A percentile compares a stretch with the other conserved stretches of the same genome.
phyloP scores from a whole-genome alignment of 495 filamentous ascomycete genomes.

The Daldinia caldariorum region DNA sequence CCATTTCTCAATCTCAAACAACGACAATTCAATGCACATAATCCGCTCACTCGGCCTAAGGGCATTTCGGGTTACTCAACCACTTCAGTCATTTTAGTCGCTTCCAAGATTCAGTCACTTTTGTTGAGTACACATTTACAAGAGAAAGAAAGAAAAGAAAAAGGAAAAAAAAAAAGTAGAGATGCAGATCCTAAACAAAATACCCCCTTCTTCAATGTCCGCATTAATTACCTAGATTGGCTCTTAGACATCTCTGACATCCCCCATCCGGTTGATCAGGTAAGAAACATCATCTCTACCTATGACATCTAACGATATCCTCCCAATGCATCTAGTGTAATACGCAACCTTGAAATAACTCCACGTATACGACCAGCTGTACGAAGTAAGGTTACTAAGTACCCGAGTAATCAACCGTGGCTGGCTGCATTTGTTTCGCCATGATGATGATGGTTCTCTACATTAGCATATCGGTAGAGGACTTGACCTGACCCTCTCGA shows the following conservation, averaged over 20 bases:
- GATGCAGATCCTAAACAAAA: slow-evolving; percentile 25
- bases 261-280: not conserved
- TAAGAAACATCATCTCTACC: not conserved
- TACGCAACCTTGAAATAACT: not conserved
- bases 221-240: slow-evolving; percentile 21
- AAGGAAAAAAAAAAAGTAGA: slow-evolving; percentile 24
- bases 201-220: slow-evolving; percentile 7
- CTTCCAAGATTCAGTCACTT: too few relatives aligned
- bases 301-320: too few relatives aligned
- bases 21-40: slow-evolving; percentile 26
- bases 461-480: not conserved
- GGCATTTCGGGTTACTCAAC: slow-evolving; percentile 5
- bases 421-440: slow-evolving; percentile 31
- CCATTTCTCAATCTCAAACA: slow-evolving; percentile 41
- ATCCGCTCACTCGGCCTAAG: slow-evolving; percentile 34
- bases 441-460: slow-evolving; percentile 2
- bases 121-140: too few relatives aligned
- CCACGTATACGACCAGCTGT: not conserved
- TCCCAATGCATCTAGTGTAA: not conserved
- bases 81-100: not conserved
- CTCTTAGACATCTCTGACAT: slow-evolving; percentile 15
- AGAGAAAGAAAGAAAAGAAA: too few relatives aligned
- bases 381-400: not conserved
- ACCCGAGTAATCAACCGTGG: slow-evolving; percentile 31
- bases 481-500: slow-evolving; percentile 14